phyloP scores from a whole-genome alignment of 148 eudicot species.

The Agrostemma githago region DNA sequence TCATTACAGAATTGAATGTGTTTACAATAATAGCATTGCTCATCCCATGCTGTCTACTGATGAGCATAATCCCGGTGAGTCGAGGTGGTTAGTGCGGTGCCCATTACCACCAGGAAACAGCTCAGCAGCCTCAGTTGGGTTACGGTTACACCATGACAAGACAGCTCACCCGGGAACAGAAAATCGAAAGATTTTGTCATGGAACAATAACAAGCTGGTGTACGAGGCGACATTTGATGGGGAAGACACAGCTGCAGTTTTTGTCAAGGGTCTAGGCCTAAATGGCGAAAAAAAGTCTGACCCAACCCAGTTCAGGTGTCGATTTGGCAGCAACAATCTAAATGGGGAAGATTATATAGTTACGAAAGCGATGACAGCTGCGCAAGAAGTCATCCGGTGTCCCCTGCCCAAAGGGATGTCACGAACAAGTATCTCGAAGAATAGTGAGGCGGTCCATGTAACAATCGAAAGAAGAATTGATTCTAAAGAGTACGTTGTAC shows the following conservation, averaged over 20 bases:
- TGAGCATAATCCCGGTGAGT: slow-evolving; percentile 34
- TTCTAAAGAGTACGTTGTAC: slow-evolving; percentile 28
- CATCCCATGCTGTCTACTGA: slow-evolving; percentile 49
- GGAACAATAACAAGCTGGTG: slow-evolving; percentile 49
- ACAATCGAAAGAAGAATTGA: slow-evolving; percentile 31
- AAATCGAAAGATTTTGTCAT: slow-evolving; percentile 29
- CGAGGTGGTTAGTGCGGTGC: slow-evolving; percentile 60
- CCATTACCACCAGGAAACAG: slow-evolving; percentile 54
- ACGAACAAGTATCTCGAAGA: slow-evolving; percentile 25
- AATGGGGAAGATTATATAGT: neutral
- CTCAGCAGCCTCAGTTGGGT: slow-evolving; percentile 35
- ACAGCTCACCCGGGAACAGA: slow-evolving; percentile 1
- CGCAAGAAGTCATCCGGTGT: slow-evolving; percentile 88
- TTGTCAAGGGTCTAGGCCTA: slow-evolving; percentile 79
- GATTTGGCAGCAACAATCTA: slow-evolving; percentile 32
- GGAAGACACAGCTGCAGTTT: slow-evolving; percentile 45
- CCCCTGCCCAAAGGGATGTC: slow-evolving; percentile 44
- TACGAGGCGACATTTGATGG: slow-evolving; percentile 71
- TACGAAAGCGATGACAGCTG: slow-evolving; percentile 62
- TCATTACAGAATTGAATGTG: slow-evolving; percentile 40
- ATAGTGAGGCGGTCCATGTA: slow-evolving; percentile 36
- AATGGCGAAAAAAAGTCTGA: slow-evolving; percentile 59
- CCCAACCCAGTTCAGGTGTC: slow-evolving; percentile 57
- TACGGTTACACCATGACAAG: slow-evolving; percentile 21
- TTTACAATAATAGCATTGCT: slow-evolving; percentile 35